Evolutionary conservation across 345 rosid genomes (phyloP), one percentile per base, ranked within the genome.

Genomic region (Raphanus raphanistrum): DNA sequence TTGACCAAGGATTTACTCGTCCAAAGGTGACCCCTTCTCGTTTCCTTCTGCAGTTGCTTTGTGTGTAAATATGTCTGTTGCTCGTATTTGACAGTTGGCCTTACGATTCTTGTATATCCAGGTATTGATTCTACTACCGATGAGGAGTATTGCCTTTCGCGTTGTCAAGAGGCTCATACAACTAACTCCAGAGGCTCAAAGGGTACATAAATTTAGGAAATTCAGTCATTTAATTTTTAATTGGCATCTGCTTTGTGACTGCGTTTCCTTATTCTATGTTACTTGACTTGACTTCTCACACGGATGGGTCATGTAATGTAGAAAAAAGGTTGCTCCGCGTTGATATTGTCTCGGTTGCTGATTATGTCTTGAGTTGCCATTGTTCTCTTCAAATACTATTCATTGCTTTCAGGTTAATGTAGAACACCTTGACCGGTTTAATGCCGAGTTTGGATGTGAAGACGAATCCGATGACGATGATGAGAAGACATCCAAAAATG

Each of bases 1-100:
- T 85, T 83, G 98, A 94, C 81, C 97, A 82, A 63, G 98, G 98
- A 68, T 94, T 92, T 80, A 90, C 98, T 74, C 98, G 98, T 83
- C 92, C 98, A 15, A 92, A 94, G 98, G 98, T 94, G 81, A 52
- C 33, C 11, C 74, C 32, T 12, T 67, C 66, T 78, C 25, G 65
- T 36, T 70, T 79, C 26, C 62, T 10, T 57, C 33, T 58, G 73
- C 35, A 74, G 26, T 60, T 35, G 25, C 35, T 21, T 73, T 13
- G 45, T 65, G 15, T 28, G 57, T 68, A 31, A 26, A 17, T 68
- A 25, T 55, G 63, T 71, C n/a, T 45, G 59, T 33, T 41, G 5
- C 65, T 70, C 28, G 27, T 16, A 43, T 75, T 59, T 71, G n/a
- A 64, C 29, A 25, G 63, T 2, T 63, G 73, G 57, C 13, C 54